Conservation (phyloP, 495 filamentous ascomycete genomes). For the Neurospora sp. region DNA sequence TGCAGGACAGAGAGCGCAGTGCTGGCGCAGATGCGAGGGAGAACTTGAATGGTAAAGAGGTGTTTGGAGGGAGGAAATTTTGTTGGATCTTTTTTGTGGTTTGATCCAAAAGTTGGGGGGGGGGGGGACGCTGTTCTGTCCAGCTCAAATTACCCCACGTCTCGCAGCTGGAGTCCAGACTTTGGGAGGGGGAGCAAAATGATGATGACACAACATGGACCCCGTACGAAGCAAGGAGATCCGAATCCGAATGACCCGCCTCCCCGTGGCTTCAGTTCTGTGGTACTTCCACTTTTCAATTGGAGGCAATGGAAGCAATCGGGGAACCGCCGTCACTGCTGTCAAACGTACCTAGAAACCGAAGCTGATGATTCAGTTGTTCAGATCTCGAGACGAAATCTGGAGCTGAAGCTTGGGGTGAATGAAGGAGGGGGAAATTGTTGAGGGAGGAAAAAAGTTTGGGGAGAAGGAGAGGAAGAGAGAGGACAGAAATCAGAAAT, state of each 20-base stretch:
- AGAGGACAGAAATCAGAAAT: background rate
- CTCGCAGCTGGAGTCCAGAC: background rate
- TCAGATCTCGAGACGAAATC: background rate
- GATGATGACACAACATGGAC: background rate
- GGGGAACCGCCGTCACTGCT: background rate
- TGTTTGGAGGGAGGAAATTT: background rate
- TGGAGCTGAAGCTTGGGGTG: background rate
- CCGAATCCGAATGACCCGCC: background rate
- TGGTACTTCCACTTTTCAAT: background rate
- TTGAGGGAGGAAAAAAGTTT: background rate
- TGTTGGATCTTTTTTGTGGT: background rate
- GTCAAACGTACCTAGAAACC: background rate
- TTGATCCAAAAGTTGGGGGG: background rate
- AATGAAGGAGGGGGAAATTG: background rate
- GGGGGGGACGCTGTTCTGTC: background rate
- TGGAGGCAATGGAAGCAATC: background rate
- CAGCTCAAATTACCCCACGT: background rate
- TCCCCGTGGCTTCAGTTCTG: background rate
- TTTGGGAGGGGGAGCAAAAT: background rate
- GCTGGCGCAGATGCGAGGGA: background rate
- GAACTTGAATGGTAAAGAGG: background rate
- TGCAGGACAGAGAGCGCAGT: background rate
- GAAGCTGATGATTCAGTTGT: background rate
- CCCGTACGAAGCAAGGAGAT: background rate
- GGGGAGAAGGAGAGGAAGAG: background rate